Evolutionary conservation across 345 rosid species (phyloP).

Genomic region (Acer negundo): DNA sequence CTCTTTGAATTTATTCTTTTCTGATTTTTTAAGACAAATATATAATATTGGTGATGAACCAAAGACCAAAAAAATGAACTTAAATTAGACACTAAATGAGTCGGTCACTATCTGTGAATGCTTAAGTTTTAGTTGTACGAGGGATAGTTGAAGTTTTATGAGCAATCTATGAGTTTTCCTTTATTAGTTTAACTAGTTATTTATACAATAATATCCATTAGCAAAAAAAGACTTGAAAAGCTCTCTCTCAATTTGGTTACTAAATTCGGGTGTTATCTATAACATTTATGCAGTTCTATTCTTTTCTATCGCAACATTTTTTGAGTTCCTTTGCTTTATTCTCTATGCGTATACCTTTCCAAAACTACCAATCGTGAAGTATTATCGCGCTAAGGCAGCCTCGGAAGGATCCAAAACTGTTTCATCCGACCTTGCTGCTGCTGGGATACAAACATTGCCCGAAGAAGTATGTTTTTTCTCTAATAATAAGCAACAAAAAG

Average conservation of each 20-base stretch:
- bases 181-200: background rate
- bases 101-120: background rate
- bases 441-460: slow-evolving; percentile 48
- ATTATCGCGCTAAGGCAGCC: slow-evolving; percentile 82
- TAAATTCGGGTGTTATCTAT: background rate
- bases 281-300: slow-evolving; percentile 47
- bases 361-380: slow-evolving; percentile 78
- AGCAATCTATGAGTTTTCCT: background rate
- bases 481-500: background rate
- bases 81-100: background rate
- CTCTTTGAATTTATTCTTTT: too few relatives aligned
- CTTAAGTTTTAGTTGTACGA: slow-evolving; percentile 6
- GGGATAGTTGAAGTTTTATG: background rate
- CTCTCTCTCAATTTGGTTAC: slow-evolving; percentile 2
- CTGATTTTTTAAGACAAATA: background rate
- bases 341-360: slow-evolving; percentile 64
- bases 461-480: slow-evolving; percentile 24
- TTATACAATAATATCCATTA: background rate
- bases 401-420: slow-evolving; percentile 85
- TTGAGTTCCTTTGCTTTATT: slow-evolving; percentile 63
- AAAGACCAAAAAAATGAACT: background rate
- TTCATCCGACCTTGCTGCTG: slow-evolving; percentile 76
- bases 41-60: background rate
- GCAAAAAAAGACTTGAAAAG: background rate
- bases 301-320: slow-evolving; percentile 56